Conservation (phyloP, 2,329 filamentous ascomycete genomes). For the Pseudogymnoascus pannorum region DNA sequence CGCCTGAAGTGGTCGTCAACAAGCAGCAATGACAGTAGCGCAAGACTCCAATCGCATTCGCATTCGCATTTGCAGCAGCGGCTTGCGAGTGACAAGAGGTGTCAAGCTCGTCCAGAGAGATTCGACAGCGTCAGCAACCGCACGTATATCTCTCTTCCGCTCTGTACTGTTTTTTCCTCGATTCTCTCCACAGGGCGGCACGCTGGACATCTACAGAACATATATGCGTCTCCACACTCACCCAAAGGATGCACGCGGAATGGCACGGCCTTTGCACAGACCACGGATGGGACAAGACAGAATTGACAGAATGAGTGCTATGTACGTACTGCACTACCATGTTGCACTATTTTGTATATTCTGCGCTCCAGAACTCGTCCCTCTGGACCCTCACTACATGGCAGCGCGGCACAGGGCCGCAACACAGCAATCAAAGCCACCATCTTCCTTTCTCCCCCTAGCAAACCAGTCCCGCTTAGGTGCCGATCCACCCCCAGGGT, state of each 20-base stretch:
- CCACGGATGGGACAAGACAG: background rate
- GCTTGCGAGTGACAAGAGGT: background rate
- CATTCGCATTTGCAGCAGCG: background rate
- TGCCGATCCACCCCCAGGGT: background rate
- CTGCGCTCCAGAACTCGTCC: background rate
- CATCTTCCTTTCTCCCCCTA: background rate
- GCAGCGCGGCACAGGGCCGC: background rate
- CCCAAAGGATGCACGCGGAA: background rate
- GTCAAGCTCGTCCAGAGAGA: background rate
- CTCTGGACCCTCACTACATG: background rate
- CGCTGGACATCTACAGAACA: constrained; percentile 1
- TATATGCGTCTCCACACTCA: constrained; percentile 2
- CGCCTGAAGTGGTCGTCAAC: background rate
- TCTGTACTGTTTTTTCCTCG: background rate
- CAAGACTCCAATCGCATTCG: background rate
- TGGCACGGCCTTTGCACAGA: constrained; percentile 4
- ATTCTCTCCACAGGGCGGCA: background rate
- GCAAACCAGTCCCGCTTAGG: background rate
- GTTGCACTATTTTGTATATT: background rate
- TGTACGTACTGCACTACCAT: background rate
- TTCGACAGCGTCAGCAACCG: background rate
- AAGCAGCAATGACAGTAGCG: background rate
- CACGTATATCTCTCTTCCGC: background rate
- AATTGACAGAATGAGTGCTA: background rate
- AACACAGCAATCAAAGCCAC: background rate